Base-by-base conservation (phyloP, 1,139 yeast genomes). In the Yamadazyma diospyri region DNA sequence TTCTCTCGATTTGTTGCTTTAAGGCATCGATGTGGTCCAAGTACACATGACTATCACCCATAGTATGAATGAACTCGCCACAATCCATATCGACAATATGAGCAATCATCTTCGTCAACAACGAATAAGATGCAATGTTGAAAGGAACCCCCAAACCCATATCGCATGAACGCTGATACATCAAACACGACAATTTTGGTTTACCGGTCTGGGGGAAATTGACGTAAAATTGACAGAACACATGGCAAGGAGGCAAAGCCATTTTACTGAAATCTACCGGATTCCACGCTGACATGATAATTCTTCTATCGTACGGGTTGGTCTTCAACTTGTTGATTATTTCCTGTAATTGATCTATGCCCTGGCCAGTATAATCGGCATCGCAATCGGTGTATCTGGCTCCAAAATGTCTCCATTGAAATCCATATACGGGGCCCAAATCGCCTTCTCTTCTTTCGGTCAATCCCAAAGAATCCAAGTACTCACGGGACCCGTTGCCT, bases 191-290 rank as follows among this genome's bases (percentile, higher is more conserved):
- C 38, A 92, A 71, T 51, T 69, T 78, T 22, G 94, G 94, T 49
- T 62, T 76, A 4, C 45, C 33, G 16, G 59, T 64, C 37, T 67
- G 61, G 2, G 94, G 94, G 61, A 82, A 82, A 46, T 75, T 83
- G 24, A 92, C 98, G 53, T 85, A 92, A 56, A 92, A 92, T 57
- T 92, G 99, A 37, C 95, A 82, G 53, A 92, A 85, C 22, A 94
- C 94, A 57, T 92, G 99, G 52, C 99, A 92, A 20, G 99, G 99
- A 12, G 99, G 99, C 35, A 92, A 70, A 0, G 98, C 99, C 99
- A 92, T 92, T 42, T 79, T 69, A 33, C 77, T 70, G 55, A 92
- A 85, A 50, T 89, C 99, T 1, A 95, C 87, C 3, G 99, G 98
- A 53, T 92, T 92, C 99, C 99, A 92, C 0, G 99, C 98, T 29